Base-by-base conservation (phyloP, 768 basidiomycete genomes). In the Gymnopilus junonius region DNA sequence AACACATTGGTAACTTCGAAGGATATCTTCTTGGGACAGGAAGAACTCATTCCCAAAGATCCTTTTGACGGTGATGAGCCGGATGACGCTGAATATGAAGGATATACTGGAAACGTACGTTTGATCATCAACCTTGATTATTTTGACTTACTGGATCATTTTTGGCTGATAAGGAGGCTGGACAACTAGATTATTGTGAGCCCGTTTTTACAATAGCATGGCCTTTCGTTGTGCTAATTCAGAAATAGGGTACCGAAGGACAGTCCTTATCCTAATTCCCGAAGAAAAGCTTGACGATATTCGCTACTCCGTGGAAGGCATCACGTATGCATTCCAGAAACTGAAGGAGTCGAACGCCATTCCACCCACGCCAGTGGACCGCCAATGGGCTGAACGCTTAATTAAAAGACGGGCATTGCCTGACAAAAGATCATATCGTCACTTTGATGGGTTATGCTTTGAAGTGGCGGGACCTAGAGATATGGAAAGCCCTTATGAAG, bases 31-130 rank as follows among this genome's bases (percentile, higher is more conserved):
- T 20, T 80, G 5, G 61, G 66, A 0, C 61, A 73, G 35, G 68
- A 71, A 5, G 69, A 71, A 32, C 66, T 82, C n/a, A 71, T 82
- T 29, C 79, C 78, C 0, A 69, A 70, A 40, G 63, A 78, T 42
- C 68, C 75, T 0, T 81, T 82, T 63, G 72, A 80, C 23, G 74
- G 66, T 23, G 54, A 37, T 5, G 57, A 62, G 14, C 80, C 79
- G 4, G 77, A 81, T 61, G 69, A 77, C 7, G 64, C 69, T 20
- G 73, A 80, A 2, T 81, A 80, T 43, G 79, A 80, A 55, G 77
- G 79, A 25, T 82, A 81, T 63, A 73, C 73, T 67, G 80, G 77
- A 17, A 80, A 81, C 67, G 82, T 81, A 62, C 39, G 68, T 64
- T n/a, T 15, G 21, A 75, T 74, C 29, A 10, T 17, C 21, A 17